These are phyloP conservation scores for Beauveria caledonica DNA, from an alignment of 2,329 filamentous ascomycete genomes.

Conservation along the genomic window DNA sequence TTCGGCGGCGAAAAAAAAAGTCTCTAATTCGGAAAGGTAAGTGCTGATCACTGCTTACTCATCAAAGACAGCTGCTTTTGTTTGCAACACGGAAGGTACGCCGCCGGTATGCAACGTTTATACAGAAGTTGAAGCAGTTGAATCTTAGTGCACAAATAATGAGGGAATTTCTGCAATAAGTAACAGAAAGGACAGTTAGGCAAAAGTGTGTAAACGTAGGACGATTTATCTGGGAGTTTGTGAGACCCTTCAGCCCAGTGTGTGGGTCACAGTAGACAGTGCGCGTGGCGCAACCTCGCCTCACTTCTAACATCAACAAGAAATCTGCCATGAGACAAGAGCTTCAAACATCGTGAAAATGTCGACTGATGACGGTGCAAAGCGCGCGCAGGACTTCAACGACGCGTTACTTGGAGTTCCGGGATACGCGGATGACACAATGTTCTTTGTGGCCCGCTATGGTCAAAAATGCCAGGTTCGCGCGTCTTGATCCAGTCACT, in stretches of 20 bases:
- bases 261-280: background rate
- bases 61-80: background rate
- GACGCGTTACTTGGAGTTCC: slow-evolving; percentile 20
- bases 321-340: background rate
- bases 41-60: slow-evolving; percentile 9
- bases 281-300: background rate
- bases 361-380: slow-evolving; percentile 13
- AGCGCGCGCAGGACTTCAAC: slow-evolving; percentile 21
- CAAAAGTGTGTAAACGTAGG: background rate
- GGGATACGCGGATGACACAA: slow-evolving; percentile 23
- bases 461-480: slow-evolving; percentile 18
- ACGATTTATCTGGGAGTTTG: background rate
- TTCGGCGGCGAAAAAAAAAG: slow-evolving; percentile 2
- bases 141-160: too few relatives aligned
- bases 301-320: background rate
- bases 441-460: slow-evolving; percentile 23
- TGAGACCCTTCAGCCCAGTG: background rate
- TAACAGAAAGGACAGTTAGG: background rate
- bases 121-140: too few relatives aligned
- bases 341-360: background rate
- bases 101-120: too few relatives aligned
- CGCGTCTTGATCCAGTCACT: background rate
- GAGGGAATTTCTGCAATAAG: background rate
- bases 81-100: background rate
- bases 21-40: background rate